Base-by-base conservation (phyloP, 306 rosid species). In the Malus orientalis region DNA sequence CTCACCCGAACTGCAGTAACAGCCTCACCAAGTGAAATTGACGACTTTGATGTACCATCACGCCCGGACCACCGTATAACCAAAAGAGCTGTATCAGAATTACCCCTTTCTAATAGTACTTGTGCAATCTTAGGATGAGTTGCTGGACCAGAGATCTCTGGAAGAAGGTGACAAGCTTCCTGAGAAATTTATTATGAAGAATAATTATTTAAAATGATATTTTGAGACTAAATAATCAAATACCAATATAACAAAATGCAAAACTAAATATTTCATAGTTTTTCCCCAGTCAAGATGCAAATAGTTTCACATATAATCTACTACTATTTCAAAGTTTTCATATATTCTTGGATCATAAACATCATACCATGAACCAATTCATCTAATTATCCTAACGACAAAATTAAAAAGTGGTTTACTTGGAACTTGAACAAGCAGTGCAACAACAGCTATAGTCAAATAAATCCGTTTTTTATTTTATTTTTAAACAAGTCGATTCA, bases 91-190 rank as follows among this genome's bases (percentile, higher is more conserved):
- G 85, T 89, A 81, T 93, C 98, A 76, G 98, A 93, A 84, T 86
- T 88, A 62, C 84, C 87, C 87, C 99, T 85, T 85, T 93, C 99
- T 76, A 96, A 73, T 67, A 96, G 88, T 74, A 96, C 97, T 88
- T 91, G 97, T 45, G 98, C 92, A 80, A 96, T 88, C 91, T 92
- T 96, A 71, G 99, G 97, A 87, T 96, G 99, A 20, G 85, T 88
- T 63, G 83, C 77, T 49, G 98, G 89, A 47, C 97, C 91, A 67
- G 98, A 87, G 77, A 96, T 91, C 84, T 91, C 98, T 23, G 97
- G 96, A 77, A 96, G 98, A 82, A 96, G 84, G 74, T 84, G 86
- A 47, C 94, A 87, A 51, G 94, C 98, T 96, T 93, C 97, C 99
- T 96, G 84, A 27, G 72, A 78, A 86, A 81, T 81, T 67, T 72